Evolutionary conservation across 202 grass and related monocot genomes (phyloP).

Genomic region (Hordeum pubiflorum): DNA sequence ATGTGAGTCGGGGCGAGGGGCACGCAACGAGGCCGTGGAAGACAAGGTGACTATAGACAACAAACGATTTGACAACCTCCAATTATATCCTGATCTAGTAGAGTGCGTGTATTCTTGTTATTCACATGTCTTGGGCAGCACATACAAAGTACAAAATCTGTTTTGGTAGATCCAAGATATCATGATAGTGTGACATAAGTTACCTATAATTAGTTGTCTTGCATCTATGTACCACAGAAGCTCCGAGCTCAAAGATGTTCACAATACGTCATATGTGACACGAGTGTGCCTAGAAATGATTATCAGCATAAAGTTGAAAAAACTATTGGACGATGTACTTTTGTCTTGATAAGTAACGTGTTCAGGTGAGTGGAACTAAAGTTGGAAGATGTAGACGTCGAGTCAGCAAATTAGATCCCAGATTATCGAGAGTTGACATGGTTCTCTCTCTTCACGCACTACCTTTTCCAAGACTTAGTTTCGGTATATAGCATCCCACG

Average conservation of each 20-base stretch:
- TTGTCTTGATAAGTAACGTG: background rate
- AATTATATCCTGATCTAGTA: background rate
- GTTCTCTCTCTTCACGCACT: background rate
- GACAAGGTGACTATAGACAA: background rate
- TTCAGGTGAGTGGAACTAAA: background rate
- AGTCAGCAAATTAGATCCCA: background rate
- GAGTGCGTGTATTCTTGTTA: background rate
- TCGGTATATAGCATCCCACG: background rate
- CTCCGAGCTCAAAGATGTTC: background rate
- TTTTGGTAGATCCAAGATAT: background rate
- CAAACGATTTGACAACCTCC: background rate
- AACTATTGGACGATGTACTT: background rate
- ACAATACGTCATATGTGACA: background rate
- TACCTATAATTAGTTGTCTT: background rate
- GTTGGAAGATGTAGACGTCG: background rate
- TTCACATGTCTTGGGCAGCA: background rate
- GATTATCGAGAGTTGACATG: background rate
- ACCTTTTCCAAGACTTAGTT: background rate
- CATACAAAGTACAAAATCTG: background rate
- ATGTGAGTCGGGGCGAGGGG: background rate
- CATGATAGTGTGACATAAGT: background rate
- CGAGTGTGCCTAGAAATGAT: background rate
- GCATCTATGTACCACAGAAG: background rate
- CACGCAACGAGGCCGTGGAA: background rate
- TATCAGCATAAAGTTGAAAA: background rate